Conservation (phyloP, 441 rosid species). For the Pelargonium fulgidum region DNA sequence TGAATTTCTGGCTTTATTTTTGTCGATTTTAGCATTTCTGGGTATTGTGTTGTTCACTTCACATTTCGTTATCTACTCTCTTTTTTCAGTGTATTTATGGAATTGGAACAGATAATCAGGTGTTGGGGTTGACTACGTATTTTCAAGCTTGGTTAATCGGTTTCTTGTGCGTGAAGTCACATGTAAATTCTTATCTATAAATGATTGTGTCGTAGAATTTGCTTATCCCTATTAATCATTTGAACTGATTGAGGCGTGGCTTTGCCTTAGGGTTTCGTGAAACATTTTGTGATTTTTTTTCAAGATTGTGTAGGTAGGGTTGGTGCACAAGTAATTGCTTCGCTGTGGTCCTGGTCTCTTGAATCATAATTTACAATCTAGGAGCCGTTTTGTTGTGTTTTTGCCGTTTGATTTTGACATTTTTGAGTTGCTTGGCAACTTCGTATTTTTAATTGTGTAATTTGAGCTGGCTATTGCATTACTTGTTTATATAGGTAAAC, state of each 20-base stretch:
- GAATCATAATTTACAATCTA: neutral
- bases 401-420: neutral
- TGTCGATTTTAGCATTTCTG: neutral
- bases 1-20: too few species aligned
- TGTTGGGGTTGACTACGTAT: neutral
- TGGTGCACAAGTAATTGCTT: neutral
- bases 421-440: neutral
- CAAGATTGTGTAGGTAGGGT: too few species aligned
- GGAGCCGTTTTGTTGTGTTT: neutral
- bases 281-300: too few species aligned
- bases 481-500: too few species aligned
- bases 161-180: conserved; percentile 12
- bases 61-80: neutral
- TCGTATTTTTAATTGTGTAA: neutral
- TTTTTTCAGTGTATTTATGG: neutral
- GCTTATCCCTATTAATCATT: too few species aligned
- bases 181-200: neutral
- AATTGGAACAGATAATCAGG: neutral
- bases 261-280: too few species aligned
- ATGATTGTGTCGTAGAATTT: neutral
- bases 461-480: neutral
- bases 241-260: too few species aligned
- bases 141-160: neutral
- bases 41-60: conserved; percentile 1
- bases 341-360: neutral